Base-by-base conservation (phyloP, 1,139 yeast genomes). In the Taphrina pruni region DNA sequence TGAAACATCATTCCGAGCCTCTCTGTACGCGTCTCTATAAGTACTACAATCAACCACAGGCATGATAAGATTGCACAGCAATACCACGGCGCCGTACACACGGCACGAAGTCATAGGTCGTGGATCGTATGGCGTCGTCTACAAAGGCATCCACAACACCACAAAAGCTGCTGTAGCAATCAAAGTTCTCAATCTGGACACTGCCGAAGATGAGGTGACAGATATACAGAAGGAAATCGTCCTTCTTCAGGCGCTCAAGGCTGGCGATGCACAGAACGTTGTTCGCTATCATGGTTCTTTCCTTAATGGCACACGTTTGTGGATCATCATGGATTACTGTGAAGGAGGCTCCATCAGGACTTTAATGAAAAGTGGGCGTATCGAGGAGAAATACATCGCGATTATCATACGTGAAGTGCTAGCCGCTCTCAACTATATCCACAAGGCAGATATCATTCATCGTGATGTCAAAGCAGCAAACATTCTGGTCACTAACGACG, bases 301-400 rank as follows among this genome's bases (percentile, higher is more conserved):
- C 73, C 79, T 95, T 54, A 86, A 87, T 72, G 97, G 94, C 62
- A 89, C 97, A 9, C 88, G 90, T 76, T 81, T 95, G 48, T 95
- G 99, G 99, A 93, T 95, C 77, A 87, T 95, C 70, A 95, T 95
- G 98, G 99, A 95, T 77, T 86, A 90, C 76, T 94, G 99, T 78
- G 96, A 97, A 0, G 99, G 99, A 14, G 99, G 99, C 0, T 90
- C 97, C 0, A 86, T 95, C 62, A 82, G 99, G 69, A 90, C 97
- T 0, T 80, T 95, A 66, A 81, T 95, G 70, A 87, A 89, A 75
- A 92, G 98, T 0, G 99, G 99, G 0, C 86, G 86, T 46, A 84
- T 95, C 65, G 97, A 93, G 73, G 99, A 94, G 76, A 84, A 83
- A 75, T 89, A 90, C 76, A 86, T 90, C 52, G 89, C 92, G 9